Evolutionary conservation across 2,329 filamentous ascomycete species (phyloP), one percentile per base, ranked within the genome.

Genomic region (Bipolaris gigantea): DNA sequence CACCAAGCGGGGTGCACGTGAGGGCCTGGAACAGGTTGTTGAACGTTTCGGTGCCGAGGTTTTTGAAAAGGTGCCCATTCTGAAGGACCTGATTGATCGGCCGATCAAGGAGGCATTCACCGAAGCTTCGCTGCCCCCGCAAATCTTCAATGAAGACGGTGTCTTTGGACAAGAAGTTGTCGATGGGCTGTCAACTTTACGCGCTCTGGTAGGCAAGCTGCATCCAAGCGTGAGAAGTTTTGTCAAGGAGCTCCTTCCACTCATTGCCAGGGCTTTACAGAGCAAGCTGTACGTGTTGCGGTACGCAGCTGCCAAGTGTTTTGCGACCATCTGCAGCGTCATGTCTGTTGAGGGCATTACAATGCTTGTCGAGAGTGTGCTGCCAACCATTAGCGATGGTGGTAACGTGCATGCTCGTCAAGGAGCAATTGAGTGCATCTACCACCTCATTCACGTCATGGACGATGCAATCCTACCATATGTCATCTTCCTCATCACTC

Each of bases 401-500:
- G 77, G 95, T 55, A 93, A 99, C 67, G 83, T 97, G 27, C 88
- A 90, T 69, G 89, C 88, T 76, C 88, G 94, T 35, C 94, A 99
- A 77, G 94, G 94, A 59, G 92, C 91, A 5, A 94, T 96, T 53
- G 94, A 99, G 76, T 91, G 87, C 64, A 89, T 99, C 55, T 99
- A 99, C 72, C 94, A 99, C 75, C 80, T 99, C 55, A 99, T 99
- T 60, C 90, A 95, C 56, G 92, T 97, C 47, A 99, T 99, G 94
- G 94, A 96, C 58, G 94, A 97, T 71, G 84, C 85, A 34, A 99
- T 99, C 53, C 77, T 99, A 27, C 94, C 95, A 3, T 99, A 99
- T 69, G 94, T 99, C 59, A 97, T 99, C 67, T 99, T 99, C 85
- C 85, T 99, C 61, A 95, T 99, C 55, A 95, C 97, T 11, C 94